Percentiles rank a stretch among this genome's conserved stretches.
These are phyloP conservation scores for Aureobasidium uvarum DNA, from an alignment of 2,329 filamentous ascomycete species.

Conservation along the genomic window DNA sequence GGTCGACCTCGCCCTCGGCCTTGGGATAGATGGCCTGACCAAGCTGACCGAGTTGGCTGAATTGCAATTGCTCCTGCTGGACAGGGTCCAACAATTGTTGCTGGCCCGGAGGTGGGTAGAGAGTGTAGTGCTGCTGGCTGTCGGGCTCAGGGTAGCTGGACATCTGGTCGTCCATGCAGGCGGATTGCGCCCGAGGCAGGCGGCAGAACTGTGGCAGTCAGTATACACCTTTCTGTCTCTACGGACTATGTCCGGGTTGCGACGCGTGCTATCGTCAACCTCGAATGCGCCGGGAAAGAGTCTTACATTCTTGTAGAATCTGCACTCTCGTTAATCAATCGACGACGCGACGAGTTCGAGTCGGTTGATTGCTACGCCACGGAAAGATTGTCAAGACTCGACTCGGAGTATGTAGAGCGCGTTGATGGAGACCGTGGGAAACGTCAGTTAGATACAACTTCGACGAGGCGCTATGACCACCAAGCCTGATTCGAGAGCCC, in stretches of 20 bases:
- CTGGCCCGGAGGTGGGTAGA: constrained; percentile 37
- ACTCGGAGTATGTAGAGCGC: constrained; percentile 1
- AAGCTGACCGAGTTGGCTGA: constrained; percentile 35
- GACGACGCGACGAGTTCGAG: constrained; percentile 2
- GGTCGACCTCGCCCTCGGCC: constrained; percentile 33
- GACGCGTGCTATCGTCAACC: constrained; percentile 6
- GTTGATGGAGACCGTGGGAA: constrained; percentile 2
- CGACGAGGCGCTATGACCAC: constrained; percentile 12
- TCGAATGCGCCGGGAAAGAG: constrained; percentile 19
- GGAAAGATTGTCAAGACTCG: not conserved
- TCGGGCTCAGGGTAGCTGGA: constrained; percentile 40
- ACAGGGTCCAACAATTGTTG: constrained; percentile 37
- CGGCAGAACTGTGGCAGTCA: constrained; percentile 20
- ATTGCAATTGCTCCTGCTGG: constrained; percentile 39
- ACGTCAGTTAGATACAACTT: not conserved
- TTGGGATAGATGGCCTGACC: constrained; percentile 39
- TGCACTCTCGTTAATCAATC: not conserved
- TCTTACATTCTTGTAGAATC: not conserved
- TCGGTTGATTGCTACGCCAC: constrained; percentile 14
- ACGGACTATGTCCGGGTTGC: constrained; percentile 18
- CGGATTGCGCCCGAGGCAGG: not conserved
- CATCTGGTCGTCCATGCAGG: constrained; percentile 33
- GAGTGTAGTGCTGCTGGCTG: constrained; percentile 38
- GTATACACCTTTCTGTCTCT: constrained; percentile 10
- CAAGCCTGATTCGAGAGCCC: not conserved